Percentiles rank a stretch among this genome's conserved stretches.
phyloP scores from a whole-genome alignment of 2,329 filamentous ascomycete species.

The Phialocephala subalpina region DNA sequence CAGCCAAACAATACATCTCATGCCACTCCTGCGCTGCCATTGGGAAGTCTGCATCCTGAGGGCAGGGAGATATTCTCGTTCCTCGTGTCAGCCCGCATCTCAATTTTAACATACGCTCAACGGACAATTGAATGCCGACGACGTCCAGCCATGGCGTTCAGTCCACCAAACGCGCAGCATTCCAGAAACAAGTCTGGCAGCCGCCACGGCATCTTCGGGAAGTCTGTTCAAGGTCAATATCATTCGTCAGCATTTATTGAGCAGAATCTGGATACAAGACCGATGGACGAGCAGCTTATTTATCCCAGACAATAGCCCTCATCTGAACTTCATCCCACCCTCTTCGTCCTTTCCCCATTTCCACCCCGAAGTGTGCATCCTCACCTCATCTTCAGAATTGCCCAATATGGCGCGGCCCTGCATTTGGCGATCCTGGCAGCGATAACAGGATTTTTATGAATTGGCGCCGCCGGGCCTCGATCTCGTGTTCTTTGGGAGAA shows the following conservation, averaged over 20 bases:
- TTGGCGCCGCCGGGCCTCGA: neutral
- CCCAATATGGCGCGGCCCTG: slow-evolving; percentile 4
- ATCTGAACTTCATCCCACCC: neutral
- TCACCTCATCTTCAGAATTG: slow-evolving; percentile 1
- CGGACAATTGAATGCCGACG: neutral
- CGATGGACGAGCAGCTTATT: neutral
- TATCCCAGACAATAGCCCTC: neutral
- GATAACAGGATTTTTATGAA: slow-evolving; percentile 6
- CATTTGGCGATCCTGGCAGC: slow-evolving; percentile 1
- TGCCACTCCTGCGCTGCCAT: neutral
- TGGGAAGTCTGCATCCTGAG: no score
- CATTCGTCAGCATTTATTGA: neutral
- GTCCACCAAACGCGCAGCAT: slow-evolving; percentile 16
- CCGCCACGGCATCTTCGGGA: slow-evolving; percentile 5
- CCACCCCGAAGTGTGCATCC: neutral
- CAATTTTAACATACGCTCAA: slow-evolving; percentile 7
- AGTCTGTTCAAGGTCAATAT: neutral
- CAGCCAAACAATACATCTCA: neutral
- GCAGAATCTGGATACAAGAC: neutral
- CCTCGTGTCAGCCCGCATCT: slow-evolving; percentile 10
- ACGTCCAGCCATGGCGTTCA: neutral
- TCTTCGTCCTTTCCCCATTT: neutral
- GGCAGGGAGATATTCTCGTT: neutral
- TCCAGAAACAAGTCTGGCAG: slow-evolving; percentile 15
- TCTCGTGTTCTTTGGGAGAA: slow-evolving; percentile 2